These are phyloP conservation scores for Gaillardinia entomophila DNA, from an alignment of 805 yeast genomes.

Conservation along the genomic window DNA sequence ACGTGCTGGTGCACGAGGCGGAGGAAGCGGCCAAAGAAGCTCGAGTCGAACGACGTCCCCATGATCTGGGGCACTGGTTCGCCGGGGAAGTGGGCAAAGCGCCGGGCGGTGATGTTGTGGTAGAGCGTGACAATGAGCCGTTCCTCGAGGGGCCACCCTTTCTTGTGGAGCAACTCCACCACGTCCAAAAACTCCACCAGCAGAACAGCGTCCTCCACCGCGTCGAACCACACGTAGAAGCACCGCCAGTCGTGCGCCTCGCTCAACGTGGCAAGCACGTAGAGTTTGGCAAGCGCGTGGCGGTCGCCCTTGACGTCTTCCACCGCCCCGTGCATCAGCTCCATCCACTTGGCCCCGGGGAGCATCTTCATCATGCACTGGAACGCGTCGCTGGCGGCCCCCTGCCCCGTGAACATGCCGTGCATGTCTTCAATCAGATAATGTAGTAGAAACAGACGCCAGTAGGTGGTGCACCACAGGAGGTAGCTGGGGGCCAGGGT, in stretches of 20 bases:
- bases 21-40: slow-evolving; percentile 32
- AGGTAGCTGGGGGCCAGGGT: too few relatives aligned
- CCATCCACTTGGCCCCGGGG: slow-evolving; percentile 20
- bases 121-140: slow-evolving; percentile 24
- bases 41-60: too few relatives aligned
- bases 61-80: slow-evolving; percentile 25
- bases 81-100: slow-evolving; percentile 31
- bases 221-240: slow-evolving; percentile 16
- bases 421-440: slow-evolving; percentile 10
- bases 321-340: slow-evolving; percentile 14
- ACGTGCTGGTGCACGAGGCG: slow-evolving; percentile 27
- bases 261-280: background rate
- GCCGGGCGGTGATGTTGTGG: slow-evolving; percentile 21
- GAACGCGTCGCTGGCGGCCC: slow-evolving; percentile 14
- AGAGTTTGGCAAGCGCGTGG: background rate
- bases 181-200: slow-evolving; percentile 24
- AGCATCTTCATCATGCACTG: slow-evolving; percentile 12
- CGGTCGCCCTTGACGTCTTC: slow-evolving; percentile 5
- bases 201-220: too few relatives aligned
- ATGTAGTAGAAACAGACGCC: slow-evolving; percentile 14
- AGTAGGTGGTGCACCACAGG: slow-evolving; percentile 7
- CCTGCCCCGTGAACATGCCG: slow-evolving; percentile 1
- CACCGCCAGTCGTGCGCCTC: slow-evolving; percentile 17
- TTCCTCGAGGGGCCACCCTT: slow-evolving; percentile 31
- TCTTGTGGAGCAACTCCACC: slow-evolving; percentile 17